Percentiles rank a stretch among this genome's conserved stretches.
These are phyloP conservation scores for Fusarium siculi DNA, from an alignment of 2,329 filamentous ascomycete genomes.

Conservation along the genomic window DNA sequence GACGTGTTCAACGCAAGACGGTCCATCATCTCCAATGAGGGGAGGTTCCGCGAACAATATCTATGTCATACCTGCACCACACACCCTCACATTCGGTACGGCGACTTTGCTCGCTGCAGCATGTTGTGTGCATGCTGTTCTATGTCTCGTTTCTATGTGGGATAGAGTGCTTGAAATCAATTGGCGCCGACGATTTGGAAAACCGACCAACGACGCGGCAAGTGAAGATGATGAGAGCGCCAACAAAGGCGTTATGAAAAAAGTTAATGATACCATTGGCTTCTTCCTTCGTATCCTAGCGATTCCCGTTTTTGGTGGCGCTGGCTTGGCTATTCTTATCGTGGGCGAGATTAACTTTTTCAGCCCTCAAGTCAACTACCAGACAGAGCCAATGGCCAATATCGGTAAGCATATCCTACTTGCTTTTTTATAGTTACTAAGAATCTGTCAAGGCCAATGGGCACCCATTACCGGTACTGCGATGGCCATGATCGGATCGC, in stretches of 20 bases:
- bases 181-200: conserved; percentile 59
- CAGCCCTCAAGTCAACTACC: conserved; percentile 63
- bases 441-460: conserved; percentile 60
- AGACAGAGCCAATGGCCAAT: conserved; percentile 71
- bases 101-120: conserved; percentile 70
- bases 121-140: conserved; percentile 72
- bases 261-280: conserved; percentile 65
- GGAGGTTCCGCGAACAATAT: conserved; percentile 67
- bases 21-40: conserved; percentile 67
- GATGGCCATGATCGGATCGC: conserved; percentile 67
- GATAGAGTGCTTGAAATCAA: conserved; percentile 72
- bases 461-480: conserved; percentile 67
- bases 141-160: conserved; percentile 71
- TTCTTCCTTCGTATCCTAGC: conserved; percentile 66
- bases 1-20: conserved; percentile 55
- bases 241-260: conserved; percentile 61
- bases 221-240: conserved; percentile 57
- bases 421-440: not conserved
- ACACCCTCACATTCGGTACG: conserved; percentile 65
- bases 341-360: conserved; percentile 74
- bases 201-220: conserved; percentile 15
- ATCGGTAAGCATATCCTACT: conserved; percentile 57
- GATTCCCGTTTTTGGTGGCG: conserved; percentile 67
- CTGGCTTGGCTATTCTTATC: conserved; percentile 68
- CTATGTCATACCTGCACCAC: conserved; percentile 69